Evolutionary conservation across 116 monocot genomes (phyloP), one percentile per base, ranked within the genome.

Genomic region (Iris pallida): DNA sequence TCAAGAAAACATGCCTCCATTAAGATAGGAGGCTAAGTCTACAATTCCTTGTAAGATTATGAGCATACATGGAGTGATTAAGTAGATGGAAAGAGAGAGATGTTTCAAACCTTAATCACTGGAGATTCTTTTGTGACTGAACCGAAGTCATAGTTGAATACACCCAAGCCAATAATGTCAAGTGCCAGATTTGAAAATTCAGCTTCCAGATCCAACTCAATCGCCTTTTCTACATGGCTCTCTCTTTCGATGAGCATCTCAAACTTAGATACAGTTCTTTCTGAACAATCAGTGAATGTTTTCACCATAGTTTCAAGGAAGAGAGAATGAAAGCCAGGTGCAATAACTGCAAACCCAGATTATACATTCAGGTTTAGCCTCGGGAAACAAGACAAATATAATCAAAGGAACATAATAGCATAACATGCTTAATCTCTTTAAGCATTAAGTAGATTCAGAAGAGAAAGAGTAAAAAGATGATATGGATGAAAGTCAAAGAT

Each of bases 131-230:
- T 88, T 45, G 98, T 90, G 42, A 98, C 83, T 41, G 98, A 98
- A 20, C 90, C 93, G 71, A 98, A 93, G 76, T 98, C 98, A 79
- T 88, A 90, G 81, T 98, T 98, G 71, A 98, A 98, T 14, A 98
- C 88, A 71, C 84, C 98, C 68, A 93, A 65, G 13, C 98, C 98
- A 79, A 98, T 93, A 51, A 93, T 88, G 55, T 98, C 98, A 55
- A 98, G 98, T 46, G 98, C 93, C 71, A 98, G 65, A 86, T 76
- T 93, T 70, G 93, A 98, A 82, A 98, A 98, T 70, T 98, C 98
- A 46, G 93, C 90, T 86, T 98, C 98, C 49, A 98, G 83, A 76
- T 98, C 98, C 65, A 98, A 59, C 65, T 93, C 93, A 49, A 88
- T 86, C 71, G 78, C 68, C 16, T 80, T 71, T 56, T 52, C 65